A percentile compares a stretch with the other conserved stretches of the same genome.
phyloP scores from a whole-genome alignment of 768 basidiomycete genomes.

The Lyophyllum shimeji region DNA sequence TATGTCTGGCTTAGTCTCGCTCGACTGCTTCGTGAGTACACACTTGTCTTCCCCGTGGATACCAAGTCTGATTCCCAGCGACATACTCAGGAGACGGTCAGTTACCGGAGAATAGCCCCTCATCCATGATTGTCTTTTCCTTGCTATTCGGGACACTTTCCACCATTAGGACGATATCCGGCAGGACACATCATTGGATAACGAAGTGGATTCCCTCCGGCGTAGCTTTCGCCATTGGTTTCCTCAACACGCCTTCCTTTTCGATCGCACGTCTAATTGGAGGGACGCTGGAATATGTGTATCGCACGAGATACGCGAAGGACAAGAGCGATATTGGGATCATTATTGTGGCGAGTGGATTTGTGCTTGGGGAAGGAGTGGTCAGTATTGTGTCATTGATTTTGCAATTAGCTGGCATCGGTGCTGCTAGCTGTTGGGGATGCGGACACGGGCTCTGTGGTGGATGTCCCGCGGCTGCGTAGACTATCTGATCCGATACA shows the following conservation, averaged over 20 bases:
- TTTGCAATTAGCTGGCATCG: slow-evolving; percentile 72
- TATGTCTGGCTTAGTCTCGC: slow-evolving; percentile 90
- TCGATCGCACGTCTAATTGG: slow-evolving; percentile 90
- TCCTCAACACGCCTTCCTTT: slow-evolving; percentile 94
- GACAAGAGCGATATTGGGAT: slow-evolving; percentile 65
- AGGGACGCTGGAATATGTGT: slow-evolving; percentile 76
- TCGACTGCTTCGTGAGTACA: slow-evolving; percentile 64
- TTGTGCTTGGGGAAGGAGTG: slow-evolving; percentile 94
- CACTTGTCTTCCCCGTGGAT: background rate
- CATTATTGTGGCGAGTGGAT: slow-evolving; percentile 90
- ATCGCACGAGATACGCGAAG: slow-evolving; percentile 51
- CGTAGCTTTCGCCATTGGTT: slow-evolving; percentile 93
- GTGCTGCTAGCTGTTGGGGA: slow-evolving; percentile 82
- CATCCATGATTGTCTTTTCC: slow-evolving; percentile 82
- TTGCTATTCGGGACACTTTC: slow-evolving; percentile 68
- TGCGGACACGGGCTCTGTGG: slow-evolving; percentile 76
- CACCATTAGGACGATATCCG: slow-evolving; percentile 60
- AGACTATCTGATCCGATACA: slow-evolving; percentile 1
- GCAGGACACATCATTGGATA: slow-evolving; percentile 46
- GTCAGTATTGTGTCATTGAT: slow-evolving; percentile 78
- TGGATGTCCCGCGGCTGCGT: slow-evolving; percentile 49
- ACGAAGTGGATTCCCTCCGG: slow-evolving; percentile 89
- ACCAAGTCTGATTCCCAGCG: slow-evolving; percentile 19
- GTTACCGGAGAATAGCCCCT: slow-evolving; percentile 70
- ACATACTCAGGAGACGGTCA: slow-evolving; percentile 67